phyloP scores from a whole-genome alignment of 225 moss, liverwort and hornwort genomes.

The Asterella californica region DNA sequence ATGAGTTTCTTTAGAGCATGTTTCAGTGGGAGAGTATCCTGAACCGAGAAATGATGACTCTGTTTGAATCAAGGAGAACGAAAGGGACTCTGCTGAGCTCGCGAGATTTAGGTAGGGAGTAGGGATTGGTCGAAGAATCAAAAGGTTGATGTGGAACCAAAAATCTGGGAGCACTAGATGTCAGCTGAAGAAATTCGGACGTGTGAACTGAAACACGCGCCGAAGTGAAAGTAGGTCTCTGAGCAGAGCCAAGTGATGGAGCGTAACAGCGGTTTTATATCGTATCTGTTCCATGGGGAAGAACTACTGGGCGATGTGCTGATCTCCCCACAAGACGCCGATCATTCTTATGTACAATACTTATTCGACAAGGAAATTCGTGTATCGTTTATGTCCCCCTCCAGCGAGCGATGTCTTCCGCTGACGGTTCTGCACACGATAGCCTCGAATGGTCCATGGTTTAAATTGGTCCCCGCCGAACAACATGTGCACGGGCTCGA shows the following conservation, averaged over 20 bases:
- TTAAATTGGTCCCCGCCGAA: conserved; percentile 71
- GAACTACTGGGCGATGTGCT: conserved; percentile 84
- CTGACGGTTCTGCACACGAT: conserved; percentile 83
- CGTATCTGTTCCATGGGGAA: conserved; percentile 62
- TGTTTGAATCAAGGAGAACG: not conserved
- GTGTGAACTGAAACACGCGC: not conserved
- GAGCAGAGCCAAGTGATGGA: conserved; percentile 39
- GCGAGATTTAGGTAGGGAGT: not conserved
- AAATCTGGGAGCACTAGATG: conserved; percentile 14
- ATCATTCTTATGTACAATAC: conserved; percentile 61
- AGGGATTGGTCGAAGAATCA: conserved; percentile 10
- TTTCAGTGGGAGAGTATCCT: conserved; percentile 15
- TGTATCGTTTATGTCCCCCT: conserved; percentile 58
- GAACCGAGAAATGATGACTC: not conserved
- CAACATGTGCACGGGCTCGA: conserved; percentile 64
- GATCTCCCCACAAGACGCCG: conserved; percentile 67
- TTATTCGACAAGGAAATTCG: conserved; percentile 73
- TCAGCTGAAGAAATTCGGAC: conserved; percentile 9
- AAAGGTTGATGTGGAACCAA: conserved; percentile 7
- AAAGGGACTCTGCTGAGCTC: not conserved
- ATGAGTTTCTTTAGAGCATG: conserved; percentile 8
- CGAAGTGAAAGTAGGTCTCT: conserved; percentile 18
- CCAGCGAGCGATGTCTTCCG: conserved; percentile 89
- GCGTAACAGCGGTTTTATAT: conserved; percentile 58
- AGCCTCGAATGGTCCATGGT: conserved; percentile 56